Percentiles rank a stretch among this genome's conserved stretches.
These are phyloP conservation scores for Cucumis melo DNA, from an alignment of 306 rosid genomes.

Conservation along the genomic window DNA sequence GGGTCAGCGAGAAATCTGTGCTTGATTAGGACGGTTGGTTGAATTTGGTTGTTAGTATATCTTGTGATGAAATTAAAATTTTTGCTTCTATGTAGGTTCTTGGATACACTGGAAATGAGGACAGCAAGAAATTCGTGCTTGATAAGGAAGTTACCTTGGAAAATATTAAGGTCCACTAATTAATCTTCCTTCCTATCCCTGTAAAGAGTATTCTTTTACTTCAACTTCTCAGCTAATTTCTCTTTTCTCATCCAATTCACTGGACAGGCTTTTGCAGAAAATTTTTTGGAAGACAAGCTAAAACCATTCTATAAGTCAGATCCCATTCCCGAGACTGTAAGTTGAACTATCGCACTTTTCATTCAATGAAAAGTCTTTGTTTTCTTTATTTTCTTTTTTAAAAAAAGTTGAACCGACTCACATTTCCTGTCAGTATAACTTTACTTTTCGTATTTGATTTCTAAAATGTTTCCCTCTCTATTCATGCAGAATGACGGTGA, in stretches of 20 bases:
- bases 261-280: conserved; percentile 64
- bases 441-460: conserved; percentile 2
- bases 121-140: conserved; percentile 63
- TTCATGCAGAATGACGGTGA: conserved; percentile 64
- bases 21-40: not conserved
- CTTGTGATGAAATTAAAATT: not conserved
- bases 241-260: not conserved
- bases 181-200: not conserved
- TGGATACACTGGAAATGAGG: conserved; percentile 84
- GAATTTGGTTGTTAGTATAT: not conserved
- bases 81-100: conserved; percentile 35
- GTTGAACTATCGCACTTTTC: conserved; percentile 14
- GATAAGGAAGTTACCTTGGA: conserved; percentile 56
- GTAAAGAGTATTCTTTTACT: not conserved
- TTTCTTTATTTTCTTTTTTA: too few relatives aligned
- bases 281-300: conserved; percentile 85
- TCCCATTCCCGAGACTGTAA: conserved; percentile 79
- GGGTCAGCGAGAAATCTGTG: not conserved
- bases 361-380: too few relatives aligned
- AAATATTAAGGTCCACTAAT: conserved; percentile 49
- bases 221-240: not conserved
- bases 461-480: not conserved
- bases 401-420: conserved; percentile 15
- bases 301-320: conserved; percentile 88
- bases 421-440: conserved; percentile 6